These are phyloP conservation scores for Rusavskia elegans DNA, from an alignment of 495 filamentous ascomycete genomes.

Conservation along the genomic window DNA sequence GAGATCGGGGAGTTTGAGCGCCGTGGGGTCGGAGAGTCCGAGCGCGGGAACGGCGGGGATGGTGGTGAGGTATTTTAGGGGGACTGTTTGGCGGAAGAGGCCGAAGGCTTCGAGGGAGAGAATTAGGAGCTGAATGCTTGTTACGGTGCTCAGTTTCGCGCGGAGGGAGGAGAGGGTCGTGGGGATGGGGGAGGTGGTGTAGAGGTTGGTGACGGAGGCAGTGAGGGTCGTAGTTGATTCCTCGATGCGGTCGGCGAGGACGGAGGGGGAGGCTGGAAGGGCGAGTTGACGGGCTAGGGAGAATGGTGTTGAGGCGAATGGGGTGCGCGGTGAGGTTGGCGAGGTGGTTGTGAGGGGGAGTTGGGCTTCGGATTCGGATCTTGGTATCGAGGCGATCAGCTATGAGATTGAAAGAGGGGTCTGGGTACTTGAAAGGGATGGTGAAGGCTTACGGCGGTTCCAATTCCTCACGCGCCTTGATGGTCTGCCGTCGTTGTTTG, in stretches of 20 bases:
- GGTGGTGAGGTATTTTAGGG: slow-evolving; percentile 52
- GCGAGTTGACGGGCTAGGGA: slow-evolving; percentile 35
- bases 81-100: slow-evolving; percentile 45
- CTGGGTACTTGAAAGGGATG: background rate
- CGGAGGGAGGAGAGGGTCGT: slow-evolving; percentile 35
- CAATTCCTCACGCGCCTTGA: slow-evolving; percentile 26
- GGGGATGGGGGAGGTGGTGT: slow-evolving; percentile 27
- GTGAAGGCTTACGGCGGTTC: slow-evolving; percentile 24
- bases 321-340: slow-evolving; percentile 32
- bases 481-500: slow-evolving; percentile 20
- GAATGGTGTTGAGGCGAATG: slow-evolving; percentile 15
- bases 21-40: slow-evolving; percentile 22
- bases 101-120: slow-evolving; percentile 41
- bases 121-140: slow-evolving; percentile 39
- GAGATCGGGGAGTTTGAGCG: slow-evolving; percentile 60
- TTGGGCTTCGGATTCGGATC: background rate
- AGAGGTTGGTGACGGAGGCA: slow-evolving; percentile 26
- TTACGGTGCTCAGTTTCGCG: slow-evolving; percentile 46
- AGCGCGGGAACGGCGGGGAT: slow-evolving; percentile 41
- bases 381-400: background rate
- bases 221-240: slow-evolving; percentile 49
- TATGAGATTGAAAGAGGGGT: background rate
- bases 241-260: slow-evolving; percentile 73
- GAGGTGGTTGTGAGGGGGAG: slow-evolving; percentile 28
- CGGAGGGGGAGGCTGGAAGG: slow-evolving; percentile 70